These are phyloP conservation scores for Punica granatum DNA, from an alignment of 345 rosid species.

Conservation along the genomic window DNA sequence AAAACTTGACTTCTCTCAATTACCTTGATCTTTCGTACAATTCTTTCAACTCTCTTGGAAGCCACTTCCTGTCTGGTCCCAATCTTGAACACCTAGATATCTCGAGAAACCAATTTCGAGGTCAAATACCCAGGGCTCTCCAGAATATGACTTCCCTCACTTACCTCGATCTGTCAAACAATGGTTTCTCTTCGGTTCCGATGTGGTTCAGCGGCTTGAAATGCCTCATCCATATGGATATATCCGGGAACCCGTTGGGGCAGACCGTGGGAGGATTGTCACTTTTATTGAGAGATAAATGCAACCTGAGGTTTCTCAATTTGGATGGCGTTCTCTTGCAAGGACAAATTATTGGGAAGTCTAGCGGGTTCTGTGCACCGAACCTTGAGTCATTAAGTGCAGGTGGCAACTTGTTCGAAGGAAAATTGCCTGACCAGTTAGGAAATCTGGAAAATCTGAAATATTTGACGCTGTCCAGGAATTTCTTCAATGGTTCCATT, in stretches of 20 bases:
- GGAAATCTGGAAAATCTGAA: neutral
- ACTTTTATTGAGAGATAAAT: neutral
- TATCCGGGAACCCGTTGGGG: neutral
- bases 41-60: neutral
- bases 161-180: neutral
- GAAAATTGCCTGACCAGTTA: slow-evolving; percentile 4
- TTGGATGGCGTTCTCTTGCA: neutral
- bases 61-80: neutral
- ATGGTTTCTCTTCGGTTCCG: slow-evolving; percentile 1
- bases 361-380: neutral
- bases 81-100: neutral
- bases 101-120: neutral
- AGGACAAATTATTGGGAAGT: neutral
- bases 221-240: neutral
- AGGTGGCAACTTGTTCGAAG: neutral
- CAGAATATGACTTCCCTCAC: slow-evolving; percentile 5
- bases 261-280: neutral
- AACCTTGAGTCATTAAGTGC: neutral
- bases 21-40: slow-evolving; percentile 8
- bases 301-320: neutral
- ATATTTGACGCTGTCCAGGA: neutral
- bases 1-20: neutral
- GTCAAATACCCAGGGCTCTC: neutral
- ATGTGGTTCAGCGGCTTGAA: neutral
- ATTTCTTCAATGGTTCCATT: neutral